Conservation (phyloP, 2,329 filamentous ascomycete genomes). For the Fusarium paranaense region DNA sequence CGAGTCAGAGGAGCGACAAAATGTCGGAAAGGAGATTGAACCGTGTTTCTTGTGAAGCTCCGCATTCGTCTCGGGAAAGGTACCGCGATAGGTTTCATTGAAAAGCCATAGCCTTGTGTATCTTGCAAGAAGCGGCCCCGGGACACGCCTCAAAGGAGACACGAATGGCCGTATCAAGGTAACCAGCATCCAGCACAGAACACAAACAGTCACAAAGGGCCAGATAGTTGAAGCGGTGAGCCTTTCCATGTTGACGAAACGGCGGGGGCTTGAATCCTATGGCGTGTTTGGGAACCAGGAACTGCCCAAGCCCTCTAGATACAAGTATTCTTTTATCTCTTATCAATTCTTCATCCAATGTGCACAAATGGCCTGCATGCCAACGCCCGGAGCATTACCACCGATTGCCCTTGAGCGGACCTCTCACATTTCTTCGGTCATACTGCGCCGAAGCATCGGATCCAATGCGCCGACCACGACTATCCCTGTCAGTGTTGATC, state of each 20-base stretch:
- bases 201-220: background rate
- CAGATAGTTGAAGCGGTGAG: background rate
- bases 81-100: background rate
- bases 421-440: background rate
- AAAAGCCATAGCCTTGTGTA: background rate
- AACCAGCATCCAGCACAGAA: background rate
- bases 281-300: background rate
- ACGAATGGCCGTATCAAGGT: background rate
- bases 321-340: background rate
- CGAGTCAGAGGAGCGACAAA: background rate
- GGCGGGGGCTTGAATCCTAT: background rate
- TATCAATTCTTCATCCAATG: background rate
- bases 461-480: background rate
- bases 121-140: background rate
- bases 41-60: background rate
- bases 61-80: background rate
- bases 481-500: background rate
- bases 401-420: background rate
- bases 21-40: background rate
- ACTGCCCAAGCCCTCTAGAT: background rate
- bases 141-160: background rate
- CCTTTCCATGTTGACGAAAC: background rate
- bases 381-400: background rate
- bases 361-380: background rate
- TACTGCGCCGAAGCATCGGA: background rate